These are phyloP conservation scores for Acacia pycnantha DNA, from an alignment of 331 rosid genomes.

Conservation along the genomic window DNA sequence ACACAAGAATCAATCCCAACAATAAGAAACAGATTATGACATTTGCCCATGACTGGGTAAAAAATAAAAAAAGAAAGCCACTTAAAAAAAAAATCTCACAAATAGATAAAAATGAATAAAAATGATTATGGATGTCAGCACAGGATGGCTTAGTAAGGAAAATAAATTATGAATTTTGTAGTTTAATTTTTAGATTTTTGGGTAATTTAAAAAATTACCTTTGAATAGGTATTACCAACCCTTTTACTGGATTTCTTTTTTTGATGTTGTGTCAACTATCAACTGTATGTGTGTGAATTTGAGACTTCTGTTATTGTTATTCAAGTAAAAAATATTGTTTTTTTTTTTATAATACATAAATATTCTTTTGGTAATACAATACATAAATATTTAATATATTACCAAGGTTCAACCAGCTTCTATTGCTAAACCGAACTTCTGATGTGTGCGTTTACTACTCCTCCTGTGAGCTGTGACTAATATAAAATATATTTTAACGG, in stretches of 20 bases:
- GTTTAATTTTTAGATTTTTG: neutral
- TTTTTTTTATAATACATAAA: neutral
- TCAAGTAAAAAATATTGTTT: neutral
- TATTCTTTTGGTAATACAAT: neutral
- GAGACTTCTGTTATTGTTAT: too few relatives aligned
- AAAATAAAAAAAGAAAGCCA: neutral
- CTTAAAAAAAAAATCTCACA: neutral
- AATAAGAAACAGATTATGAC: neutral
- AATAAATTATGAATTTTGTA: neutral
- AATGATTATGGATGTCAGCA: neutral
- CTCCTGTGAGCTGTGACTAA: too few relatives aligned
- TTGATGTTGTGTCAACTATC: neutral
- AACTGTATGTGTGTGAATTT: neutral
- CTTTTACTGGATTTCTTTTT: too few relatives aligned
- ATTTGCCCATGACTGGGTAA: neutral
- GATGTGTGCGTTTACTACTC: too few relatives aligned
- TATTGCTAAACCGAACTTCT: too few relatives aligned
- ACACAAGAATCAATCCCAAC: neutral
- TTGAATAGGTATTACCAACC: neutral
- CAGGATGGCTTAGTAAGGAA: neutral
- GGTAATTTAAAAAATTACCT: neutral
- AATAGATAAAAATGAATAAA: too few relatives aligned
- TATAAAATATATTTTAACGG: too few relatives aligned
- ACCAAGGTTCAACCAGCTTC: neutral
- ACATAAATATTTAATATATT: neutral